Conservation (phyloP, 1,284 basidiomycete genomes). For the Vanrija humicola region DNA sequence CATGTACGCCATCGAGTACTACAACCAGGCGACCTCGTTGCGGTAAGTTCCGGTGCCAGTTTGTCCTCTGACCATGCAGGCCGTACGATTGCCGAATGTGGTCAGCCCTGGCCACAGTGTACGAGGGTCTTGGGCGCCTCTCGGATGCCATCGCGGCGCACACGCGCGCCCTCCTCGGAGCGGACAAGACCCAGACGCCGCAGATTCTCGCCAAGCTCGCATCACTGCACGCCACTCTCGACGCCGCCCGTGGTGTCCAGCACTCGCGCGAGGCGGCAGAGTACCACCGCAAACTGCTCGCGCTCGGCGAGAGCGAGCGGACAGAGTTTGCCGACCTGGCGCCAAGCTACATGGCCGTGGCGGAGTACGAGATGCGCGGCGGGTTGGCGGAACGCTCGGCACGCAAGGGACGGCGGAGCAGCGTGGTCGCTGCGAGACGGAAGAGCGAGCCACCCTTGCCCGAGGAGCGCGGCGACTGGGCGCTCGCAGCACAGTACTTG, state of each 20-base stretch:
- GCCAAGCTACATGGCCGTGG: conserved; percentile 73
- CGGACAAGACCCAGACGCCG: conserved; percentile 71
- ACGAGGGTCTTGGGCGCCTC: conserved; percentile 76
- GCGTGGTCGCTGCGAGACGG: not conserved
- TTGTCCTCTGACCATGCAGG: conserved; percentile 50
- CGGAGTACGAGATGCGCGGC: conserved; percentile 66
- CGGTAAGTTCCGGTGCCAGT: conserved; percentile 55
- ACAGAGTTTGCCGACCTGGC: conserved; percentile 65
- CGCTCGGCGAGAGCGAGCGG: conserved; percentile 64
- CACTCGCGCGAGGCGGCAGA: conserved; percentile 18
- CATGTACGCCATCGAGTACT: conserved; percentile 93
- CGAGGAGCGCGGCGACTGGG: conserved; percentile 31
- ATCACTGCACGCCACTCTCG: conserved; percentile 56
- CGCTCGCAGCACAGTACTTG: conserved; percentile 54
- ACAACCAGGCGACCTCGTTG: conserved; percentile 89
- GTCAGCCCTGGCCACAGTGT: conserved; percentile 90
- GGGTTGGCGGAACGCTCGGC: conserved; percentile 3
- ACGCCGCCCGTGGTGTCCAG: conserved; percentile 5
- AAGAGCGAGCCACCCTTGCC: conserved; percentile 54
- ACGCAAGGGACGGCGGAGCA: conserved; percentile 1
- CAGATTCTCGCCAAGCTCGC: conserved; percentile 70
- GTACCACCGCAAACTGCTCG: conserved; percentile 56
- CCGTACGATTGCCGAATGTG: conserved; percentile 96
- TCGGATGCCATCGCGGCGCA: conserved; percentile 84
- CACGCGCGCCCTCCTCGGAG: conserved; percentile 79